Evolutionary conservation across 1,139 yeast genomes (phyloP).

Genomic region (Pichia sp.): DNA sequence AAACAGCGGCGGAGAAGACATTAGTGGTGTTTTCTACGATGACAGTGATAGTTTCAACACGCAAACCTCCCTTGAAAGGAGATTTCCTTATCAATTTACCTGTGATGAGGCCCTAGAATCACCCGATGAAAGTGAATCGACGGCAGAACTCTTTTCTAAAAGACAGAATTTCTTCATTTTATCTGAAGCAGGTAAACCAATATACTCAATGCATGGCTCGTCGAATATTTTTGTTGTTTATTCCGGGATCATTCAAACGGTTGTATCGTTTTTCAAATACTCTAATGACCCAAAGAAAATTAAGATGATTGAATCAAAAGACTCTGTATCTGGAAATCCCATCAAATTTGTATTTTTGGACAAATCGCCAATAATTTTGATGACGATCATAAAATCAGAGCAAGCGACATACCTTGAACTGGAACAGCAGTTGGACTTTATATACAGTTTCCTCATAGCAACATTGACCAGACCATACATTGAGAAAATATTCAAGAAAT

Average conservation of each 20-base stretch:
- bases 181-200: conserved; percentile 92
- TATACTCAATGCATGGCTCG: conserved; percentile 71
- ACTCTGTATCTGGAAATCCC: conserved; percentile 16
- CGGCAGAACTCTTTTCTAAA: conserved; percentile 17
- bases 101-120: conserved; percentile 15
- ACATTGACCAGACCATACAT: conserved; percentile 74
- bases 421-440: conserved; percentile 57
- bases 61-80: too few relatives aligned
- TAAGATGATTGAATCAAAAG: conserved; percentile 33
- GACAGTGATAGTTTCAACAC: too few relatives aligned
- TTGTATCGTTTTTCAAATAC: conserved; percentile 52
- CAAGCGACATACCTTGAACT: conserved; percentile 38
- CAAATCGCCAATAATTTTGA: conserved; percentile 62
- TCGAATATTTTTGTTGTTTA: conserved; percentile 67
- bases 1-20: too few relatives aligned
- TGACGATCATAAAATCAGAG: conserved; percentile 56
- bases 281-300: conserved; percentile 26
- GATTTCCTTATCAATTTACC: conserved; percentile 9
- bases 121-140: conserved; percentile 22
- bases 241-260: conserved; percentile 65
- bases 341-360: conserved; percentile 54
- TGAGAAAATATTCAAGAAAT: conserved; percentile 53
- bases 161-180: conserved; percentile 71
- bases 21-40: too few relatives aligned
- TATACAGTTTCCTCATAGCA: conserved; percentile 73